Evolutionary conservation across 106 monocot species (phyloP).

Genomic region (Apostasia ramifera): DNA sequence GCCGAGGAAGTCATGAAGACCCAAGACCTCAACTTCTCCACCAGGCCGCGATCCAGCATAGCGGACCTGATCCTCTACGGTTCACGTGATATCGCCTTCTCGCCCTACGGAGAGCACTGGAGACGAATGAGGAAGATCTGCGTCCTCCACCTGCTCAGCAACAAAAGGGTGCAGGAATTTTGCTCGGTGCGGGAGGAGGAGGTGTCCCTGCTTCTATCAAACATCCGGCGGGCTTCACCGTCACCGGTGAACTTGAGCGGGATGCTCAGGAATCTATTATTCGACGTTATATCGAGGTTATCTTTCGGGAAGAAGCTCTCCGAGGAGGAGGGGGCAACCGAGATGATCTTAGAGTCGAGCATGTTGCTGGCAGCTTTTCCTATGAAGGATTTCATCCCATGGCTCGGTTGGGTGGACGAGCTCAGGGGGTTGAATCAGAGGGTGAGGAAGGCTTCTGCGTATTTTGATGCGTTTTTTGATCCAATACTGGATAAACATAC

Average conservation of each 20-base stretch:
- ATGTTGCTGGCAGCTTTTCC: background rate
- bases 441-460: background rate
- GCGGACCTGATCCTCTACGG: background rate
- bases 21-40: conserved; percentile 8
- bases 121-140: background rate
- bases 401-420: conserved; percentile 22
- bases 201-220: background rate
- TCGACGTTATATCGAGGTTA: background rate
- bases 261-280: background rate
- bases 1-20: conserved; percentile 15
- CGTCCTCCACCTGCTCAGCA: background rate
- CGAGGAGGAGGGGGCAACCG: conserved; percentile 1
- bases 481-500: conserved; percentile 6
- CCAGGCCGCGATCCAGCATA: background rate
- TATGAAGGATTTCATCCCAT: conserved; percentile 10
- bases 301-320: background rate
- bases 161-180: background rate
- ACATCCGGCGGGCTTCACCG: background rate
- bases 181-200: conserved; percentile 4
- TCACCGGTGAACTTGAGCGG: background rate
- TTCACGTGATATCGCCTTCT: background rate
- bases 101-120: conserved; percentile 1
- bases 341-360: background rate
- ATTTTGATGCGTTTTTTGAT: conserved; percentile 10
- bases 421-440: conserved; percentile 7